Evolutionary conservation across 2,329 filamentous ascomycete genomes (phyloP), one percentile per base, ranked within the genome.

Genomic region (Alternaria gansuensis): DNA sequence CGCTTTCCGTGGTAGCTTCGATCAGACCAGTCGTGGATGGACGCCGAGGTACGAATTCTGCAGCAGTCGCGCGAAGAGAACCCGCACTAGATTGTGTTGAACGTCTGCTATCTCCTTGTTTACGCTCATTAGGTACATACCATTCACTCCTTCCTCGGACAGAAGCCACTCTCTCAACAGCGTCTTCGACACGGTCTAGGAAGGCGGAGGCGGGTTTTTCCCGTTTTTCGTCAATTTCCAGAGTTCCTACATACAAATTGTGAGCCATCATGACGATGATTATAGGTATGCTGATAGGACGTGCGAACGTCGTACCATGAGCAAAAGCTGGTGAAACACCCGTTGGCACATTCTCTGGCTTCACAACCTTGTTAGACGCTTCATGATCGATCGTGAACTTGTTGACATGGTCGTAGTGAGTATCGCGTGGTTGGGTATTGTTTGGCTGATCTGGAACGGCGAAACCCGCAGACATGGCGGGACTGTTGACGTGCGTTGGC

Each of bases 31-130:
- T 23, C 17, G 24, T 13, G 23, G 34, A 9, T 4, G 17, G 23
- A 28, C 43, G 34, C 9, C 60, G 57, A 33, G 74, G 74, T 34
- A 75, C 56, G 28, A 77, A 77, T 17, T 68, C 71, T 6, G 66
- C 57, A 4, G 74, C 75, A 33, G 72, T 76, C 11, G 75, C 65
- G 33, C 75, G 69, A 21, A 77, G 60, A 23, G 73, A 74, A 9
- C 54, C 31, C 24, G 51, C 33, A 54, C 56, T 69, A 26, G 66
- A 68, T 21, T 58, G 59, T 14, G 51, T 48, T n/a, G 67, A 71
- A 21, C 46, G 17, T 29, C 63, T 56, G 48, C 64, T 67, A 13
- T 44, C 23, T 9, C 45, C 44, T n/a, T 66, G 51, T 10, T 37
- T 44, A 5, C 49, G 51, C 1, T 23, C 17, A 23, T 17, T 45